A percentile compares a stretch with the other conserved stretches of the same genome.
These are phyloP conservation scores for Penicillium griseofulvum DNA, from an alignment of 2,329 filamentous ascomycete species.

Conservation along the genomic window DNA sequence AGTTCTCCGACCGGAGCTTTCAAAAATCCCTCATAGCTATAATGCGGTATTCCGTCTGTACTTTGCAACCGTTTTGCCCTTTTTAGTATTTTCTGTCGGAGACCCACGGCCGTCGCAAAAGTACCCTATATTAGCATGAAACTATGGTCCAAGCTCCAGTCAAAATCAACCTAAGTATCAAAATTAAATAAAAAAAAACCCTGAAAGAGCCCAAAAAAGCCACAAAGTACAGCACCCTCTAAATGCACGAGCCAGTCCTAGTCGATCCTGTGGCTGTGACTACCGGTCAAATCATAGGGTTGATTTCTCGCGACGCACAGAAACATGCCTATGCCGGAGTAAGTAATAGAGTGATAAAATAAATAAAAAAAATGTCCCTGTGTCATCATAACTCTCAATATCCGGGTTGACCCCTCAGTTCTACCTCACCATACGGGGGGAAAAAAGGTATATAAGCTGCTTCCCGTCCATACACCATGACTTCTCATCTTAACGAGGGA, in stretches of 20 bases:
- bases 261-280: constrained; percentile 24
- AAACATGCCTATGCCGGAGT: not conserved
- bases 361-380: constrained; percentile 1
- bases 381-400: constrained; percentile 9
- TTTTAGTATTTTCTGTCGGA: not conserved
- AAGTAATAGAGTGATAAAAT: not conserved
- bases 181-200: not conserved
- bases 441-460: constrained; percentile 21
- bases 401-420: constrained; percentile 14
- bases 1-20: no score
- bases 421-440: constrained; percentile 4
- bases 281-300: constrained; percentile 12
- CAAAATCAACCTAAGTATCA: not conserved
- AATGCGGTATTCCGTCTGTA: no score
- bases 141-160: constrained; percentile 17
- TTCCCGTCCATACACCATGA: not conserved
- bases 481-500: constrained; percentile 39
- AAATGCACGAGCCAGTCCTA: constrained; percentile 16
- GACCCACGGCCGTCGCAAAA: constrained; percentile 1
- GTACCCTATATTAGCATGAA: constrained; percentile 3
- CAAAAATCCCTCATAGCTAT: no score
- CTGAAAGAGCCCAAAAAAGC: not conserved
- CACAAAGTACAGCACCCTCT: constrained; percentile 10
- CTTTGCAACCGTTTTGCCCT: not conserved
- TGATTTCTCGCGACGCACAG: constrained; percentile 9